Evolutionary conservation across 306 rosid genomes (phyloP).

Genomic region (Fragaria iinumae): DNA sequence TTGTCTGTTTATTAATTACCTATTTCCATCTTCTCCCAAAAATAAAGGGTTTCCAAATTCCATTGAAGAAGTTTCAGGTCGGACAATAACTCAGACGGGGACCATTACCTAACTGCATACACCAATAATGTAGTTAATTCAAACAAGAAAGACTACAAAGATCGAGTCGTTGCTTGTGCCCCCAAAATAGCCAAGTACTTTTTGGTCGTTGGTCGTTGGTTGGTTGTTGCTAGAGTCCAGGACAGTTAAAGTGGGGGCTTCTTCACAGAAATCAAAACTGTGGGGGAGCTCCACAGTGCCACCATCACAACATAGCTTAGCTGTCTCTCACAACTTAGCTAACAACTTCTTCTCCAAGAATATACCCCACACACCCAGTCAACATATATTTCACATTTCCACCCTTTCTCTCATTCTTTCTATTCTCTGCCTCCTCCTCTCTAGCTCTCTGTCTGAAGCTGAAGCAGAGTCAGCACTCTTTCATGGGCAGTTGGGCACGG

Average conservation of each 20-base stretch:
- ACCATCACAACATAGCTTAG: neutral
- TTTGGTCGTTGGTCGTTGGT: neutral
- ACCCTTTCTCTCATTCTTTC: neutral
- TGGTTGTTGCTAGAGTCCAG: conserved; percentile 1
- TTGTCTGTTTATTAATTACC: neutral
- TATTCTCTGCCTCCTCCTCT: neutral
- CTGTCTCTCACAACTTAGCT: neutral
- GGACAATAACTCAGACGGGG: neutral
- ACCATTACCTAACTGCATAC: neutral
- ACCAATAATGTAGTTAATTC: neutral
- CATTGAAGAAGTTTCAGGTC: neutral
- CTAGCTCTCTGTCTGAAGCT: neutral
- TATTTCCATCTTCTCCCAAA: neutral
- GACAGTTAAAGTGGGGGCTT: conserved; percentile 24
- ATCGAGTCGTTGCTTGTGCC: neutral
- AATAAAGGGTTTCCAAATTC: neutral
- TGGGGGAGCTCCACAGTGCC: conserved; percentile 9
- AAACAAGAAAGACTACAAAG: neutral
- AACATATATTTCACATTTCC: neutral
- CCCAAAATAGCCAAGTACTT: neutral
- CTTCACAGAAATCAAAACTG: neutral
- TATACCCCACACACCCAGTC: neutral
- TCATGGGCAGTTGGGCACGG: conserved; percentile 12
- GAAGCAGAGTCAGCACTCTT: conserved; percentile 21
- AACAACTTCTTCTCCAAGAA: conserved; percentile 14